Conservation (phyloP, 225 moss, liverwort and hornwort genomes). For the Takakia lepidozioides region DNA sequence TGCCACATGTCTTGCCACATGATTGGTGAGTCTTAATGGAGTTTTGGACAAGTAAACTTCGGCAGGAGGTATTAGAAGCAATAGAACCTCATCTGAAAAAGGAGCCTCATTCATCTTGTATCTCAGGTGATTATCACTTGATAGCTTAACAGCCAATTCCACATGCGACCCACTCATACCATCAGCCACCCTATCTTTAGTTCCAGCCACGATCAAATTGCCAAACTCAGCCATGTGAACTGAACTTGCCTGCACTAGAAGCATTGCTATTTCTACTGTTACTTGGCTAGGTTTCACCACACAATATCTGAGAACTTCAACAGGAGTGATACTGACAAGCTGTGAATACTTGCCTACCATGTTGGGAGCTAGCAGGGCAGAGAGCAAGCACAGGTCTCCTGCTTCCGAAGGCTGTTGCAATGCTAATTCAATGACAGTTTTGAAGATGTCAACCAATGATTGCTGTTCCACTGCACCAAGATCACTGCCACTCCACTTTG, state of each 20-base stretch:
- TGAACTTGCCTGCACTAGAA: constrained; percentile 49
- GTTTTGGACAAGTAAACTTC: constrained; percentile 36
- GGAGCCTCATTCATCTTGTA: constrained; percentile 6
- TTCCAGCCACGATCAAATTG: constrained; percentile 39
- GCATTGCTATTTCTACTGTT: constrained; percentile 48
- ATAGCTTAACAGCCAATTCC: constrained; percentile 34
- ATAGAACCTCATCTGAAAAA: constrained; percentile 50
- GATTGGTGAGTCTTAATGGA: constrained; percentile 18
- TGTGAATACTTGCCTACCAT: constrained; percentile 11
- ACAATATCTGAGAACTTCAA: constrained; percentile 64
- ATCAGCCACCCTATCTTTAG: constrained; percentile 17
- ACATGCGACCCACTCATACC: constrained; percentile 5
- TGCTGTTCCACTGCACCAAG: constrained; percentile 14
- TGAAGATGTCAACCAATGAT: constrained; percentile 40
- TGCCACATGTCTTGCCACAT: constrained; percentile 38
- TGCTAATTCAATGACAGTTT: constrained; percentile 43
- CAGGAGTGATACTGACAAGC: constrained; percentile 47
- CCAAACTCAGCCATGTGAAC: constrained; percentile 56
- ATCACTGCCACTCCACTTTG: too few species aligned
- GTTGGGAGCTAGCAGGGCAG: constrained; percentile 51
- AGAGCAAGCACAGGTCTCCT: constrained; percentile 74
- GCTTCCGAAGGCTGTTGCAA: constrained; percentile 34
- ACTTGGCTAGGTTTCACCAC: constrained; percentile 55
- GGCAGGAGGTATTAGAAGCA: constrained; percentile 62
- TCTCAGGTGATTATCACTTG: not conserved